Evolutionary conservation across 208 protist species (phyloP).

Genomic region (Porcisia hertigi): DNA sequence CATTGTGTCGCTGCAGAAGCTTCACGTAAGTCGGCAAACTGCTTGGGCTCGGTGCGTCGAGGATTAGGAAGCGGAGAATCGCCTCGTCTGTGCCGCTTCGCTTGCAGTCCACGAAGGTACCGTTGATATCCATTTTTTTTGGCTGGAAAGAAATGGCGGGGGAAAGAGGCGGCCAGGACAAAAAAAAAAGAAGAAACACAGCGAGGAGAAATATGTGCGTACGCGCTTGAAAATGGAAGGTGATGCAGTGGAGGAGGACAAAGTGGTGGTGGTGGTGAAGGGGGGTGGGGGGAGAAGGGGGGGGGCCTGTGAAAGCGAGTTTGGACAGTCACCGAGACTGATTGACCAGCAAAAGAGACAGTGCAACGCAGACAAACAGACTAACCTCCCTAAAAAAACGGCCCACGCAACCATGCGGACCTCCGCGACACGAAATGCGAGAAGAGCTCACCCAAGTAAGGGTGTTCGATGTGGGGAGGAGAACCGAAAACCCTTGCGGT

Average conservation of each 20-base stretch:
- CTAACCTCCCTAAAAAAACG: too few species aligned
- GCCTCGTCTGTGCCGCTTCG: slow-evolving; percentile 37
- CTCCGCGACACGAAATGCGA: too few species aligned
- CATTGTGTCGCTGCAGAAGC: slow-evolving; percentile 72
- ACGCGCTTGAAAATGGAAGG: too few species aligned
- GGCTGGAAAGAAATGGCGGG: neutral
- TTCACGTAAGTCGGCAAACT: slow-evolving; percentile 90
- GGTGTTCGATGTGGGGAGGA: neutral
- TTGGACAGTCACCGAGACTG: neutral
- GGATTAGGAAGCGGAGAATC: slow-evolving; percentile 83
- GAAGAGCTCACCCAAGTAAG: too few species aligned
- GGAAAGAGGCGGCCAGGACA: neutral
- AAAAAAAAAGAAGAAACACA: neutral
- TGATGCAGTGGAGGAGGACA: too few species aligned
- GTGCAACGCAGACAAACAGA: too few species aligned
- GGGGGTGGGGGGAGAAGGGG: neutral
- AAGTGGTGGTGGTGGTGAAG: too few species aligned
- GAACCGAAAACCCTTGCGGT: neutral
- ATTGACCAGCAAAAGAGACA: neutral
- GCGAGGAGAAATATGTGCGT: neutral
- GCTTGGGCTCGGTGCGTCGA: slow-evolving; percentile 84
- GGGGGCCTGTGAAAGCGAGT: neutral
- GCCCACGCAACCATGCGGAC: too few species aligned
- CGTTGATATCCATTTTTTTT: slow-evolving; percentile 81
- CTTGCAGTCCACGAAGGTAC: slow-evolving; percentile 81